Percentiles rank a stretch among this genome's conserved stretches.
These are phyloP conservation scores for Candida ascalaphidarum DNA, from an alignment of 805 yeast genomes.

Conservation along the genomic window DNA sequence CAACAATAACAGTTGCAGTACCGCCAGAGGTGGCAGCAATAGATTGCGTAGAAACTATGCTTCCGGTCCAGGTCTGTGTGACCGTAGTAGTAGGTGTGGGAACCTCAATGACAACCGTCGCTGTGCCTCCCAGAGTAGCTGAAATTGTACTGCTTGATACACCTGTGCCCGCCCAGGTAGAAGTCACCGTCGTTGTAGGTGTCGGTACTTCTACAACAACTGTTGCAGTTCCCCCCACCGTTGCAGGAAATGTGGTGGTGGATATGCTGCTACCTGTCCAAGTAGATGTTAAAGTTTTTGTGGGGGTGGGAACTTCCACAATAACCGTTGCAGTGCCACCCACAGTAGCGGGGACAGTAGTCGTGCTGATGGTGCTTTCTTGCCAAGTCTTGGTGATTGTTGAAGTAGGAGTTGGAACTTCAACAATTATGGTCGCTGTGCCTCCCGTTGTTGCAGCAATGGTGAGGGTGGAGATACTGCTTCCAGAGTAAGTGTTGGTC, in stretches of 20 bases:
- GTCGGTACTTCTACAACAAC: conserved; percentile 3
- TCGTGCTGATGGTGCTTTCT: background rate
- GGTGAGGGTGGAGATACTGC: conserved; percentile 2
- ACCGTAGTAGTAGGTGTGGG: background rate
- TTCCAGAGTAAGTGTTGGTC: conserved; percentile 8
- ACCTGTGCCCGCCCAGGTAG: background rate
- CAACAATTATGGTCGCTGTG: conserved; percentile 8
- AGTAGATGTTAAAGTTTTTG: background rate
- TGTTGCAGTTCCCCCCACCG: background rate
- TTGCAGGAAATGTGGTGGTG: background rate
- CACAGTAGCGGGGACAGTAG: conserved; percentile 1
- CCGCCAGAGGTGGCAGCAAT: background rate
- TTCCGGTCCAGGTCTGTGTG: background rate
- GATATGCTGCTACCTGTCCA: background rate
- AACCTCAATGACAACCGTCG: background rate
- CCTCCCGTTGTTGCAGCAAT: conserved; percentile 5
- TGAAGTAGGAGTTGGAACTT: conserved; percentile 7
- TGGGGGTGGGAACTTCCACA: conserved; percentile 1
- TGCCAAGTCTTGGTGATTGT: background rate
- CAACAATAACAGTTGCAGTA: conserved; percentile 1
- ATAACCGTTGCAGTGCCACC: conserved; percentile 3
- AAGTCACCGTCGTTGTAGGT: conserved; percentile 2
- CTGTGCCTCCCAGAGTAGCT: background rate
- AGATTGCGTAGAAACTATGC: background rate
- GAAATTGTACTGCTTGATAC: too few relatives aligned